Base-by-base conservation (phyloP, 2,329 filamentous ascomycete genomes). In the Fusarium buxicola region DNA sequence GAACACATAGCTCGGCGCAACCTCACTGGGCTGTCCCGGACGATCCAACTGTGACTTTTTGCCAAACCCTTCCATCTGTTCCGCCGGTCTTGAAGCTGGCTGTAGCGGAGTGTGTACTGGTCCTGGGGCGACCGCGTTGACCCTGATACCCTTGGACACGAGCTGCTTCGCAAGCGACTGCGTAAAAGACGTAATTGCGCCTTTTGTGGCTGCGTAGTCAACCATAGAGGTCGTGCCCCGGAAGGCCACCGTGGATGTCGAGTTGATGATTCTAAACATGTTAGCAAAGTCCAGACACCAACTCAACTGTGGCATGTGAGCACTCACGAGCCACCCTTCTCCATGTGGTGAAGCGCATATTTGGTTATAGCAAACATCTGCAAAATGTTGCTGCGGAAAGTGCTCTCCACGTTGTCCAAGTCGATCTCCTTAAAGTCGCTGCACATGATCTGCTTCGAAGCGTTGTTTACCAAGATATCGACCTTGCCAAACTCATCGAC, bases 291-390 rank as follows among this genome's bases (percentile, higher is more conserved):
- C 8, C 1, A 28, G 9, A 44, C 25, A 6, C 1, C 21, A 12
- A 11, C 7, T 39, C 21, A 12, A 11, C 7, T 39, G 8, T 48
- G n/a, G 12, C 18, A 7, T 7, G 0, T n/a, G n/a, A n/a, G 11
- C 18, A 74, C 78, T 60, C 60, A 81, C 79, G 76, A 79, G 40
- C 64, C 75, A 5, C 83, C 82, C 46, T 75, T 78, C 52, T 80
- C 76, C 83, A 87, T 84, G 63, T 86, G 80, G 6, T 80, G 80
- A 8, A 87, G 70, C 0, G 84, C 78, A 58, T 80, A 86, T 68
- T 87, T 87, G 6, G 82, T 82, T 58, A 87, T 76, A n/a, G 84
- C 83, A 66, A 88, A 84, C 77, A 86, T 86, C 51, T 82, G 80
- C 8, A 86, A 65, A 28, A 87, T 82, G 58, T 87, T 87, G 58